Evolutionary conservation across 495 filamentous ascomycete genomes (phyloP).

Genomic region (Tetracladium setigerum): DNA sequence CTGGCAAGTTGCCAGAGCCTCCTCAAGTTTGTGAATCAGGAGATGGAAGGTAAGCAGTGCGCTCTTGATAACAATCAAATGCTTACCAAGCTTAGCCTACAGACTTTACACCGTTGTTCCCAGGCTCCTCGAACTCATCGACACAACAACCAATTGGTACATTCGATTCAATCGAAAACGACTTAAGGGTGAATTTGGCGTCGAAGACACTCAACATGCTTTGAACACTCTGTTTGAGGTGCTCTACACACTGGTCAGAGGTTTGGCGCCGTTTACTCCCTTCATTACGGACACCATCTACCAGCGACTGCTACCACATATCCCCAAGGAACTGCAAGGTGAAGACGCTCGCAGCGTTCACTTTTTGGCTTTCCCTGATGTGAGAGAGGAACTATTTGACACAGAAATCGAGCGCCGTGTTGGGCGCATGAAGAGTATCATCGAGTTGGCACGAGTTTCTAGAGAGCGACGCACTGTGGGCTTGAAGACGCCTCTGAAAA

Average conservation of each 20-base stretch:
- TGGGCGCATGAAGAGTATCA: slow-evolving; percentile 87
- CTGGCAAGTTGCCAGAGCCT: slow-evolving; percentile 88
- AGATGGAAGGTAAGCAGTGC: slow-evolving; percentile 66
- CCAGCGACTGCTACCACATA: slow-evolving; percentile 70
- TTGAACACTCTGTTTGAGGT: slow-evolving; percentile 97
- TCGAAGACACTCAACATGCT: slow-evolving; percentile 82
- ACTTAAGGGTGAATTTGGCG: slow-evolving; percentile 86
- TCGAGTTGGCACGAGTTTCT: slow-evolving; percentile 79
- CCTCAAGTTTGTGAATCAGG: slow-evolving; percentile 85
- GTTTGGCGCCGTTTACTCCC: slow-evolving; percentile 89
- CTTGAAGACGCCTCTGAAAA: slow-evolving; percentile 85
- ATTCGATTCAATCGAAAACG: slow-evolving; percentile 97
- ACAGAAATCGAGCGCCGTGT: slow-evolving; percentile 79
- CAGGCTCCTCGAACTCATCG: slow-evolving; percentile 76
- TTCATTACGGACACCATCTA: slow-evolving; percentile 97
- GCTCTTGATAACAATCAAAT: background rate
- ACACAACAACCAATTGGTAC: slow-evolving; percentile 98
- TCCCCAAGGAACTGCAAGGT: slow-evolving; percentile 54
- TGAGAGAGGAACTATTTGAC: slow-evolving; percentile 82
- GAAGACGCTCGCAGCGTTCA: slow-evolving; percentile 80
- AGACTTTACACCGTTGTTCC: slow-evolving; percentile 94
- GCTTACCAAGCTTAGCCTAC: slow-evolving; percentile 41
- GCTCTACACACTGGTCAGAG: slow-evolving; percentile 78
- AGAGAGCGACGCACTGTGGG: slow-evolving; percentile 79
- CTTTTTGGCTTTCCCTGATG: slow-evolving; percentile 85